Evolutionary conservation across 768 basidiomycete species (phyloP).

Genomic region (Naganishia vaughanmartiniae): DNA sequence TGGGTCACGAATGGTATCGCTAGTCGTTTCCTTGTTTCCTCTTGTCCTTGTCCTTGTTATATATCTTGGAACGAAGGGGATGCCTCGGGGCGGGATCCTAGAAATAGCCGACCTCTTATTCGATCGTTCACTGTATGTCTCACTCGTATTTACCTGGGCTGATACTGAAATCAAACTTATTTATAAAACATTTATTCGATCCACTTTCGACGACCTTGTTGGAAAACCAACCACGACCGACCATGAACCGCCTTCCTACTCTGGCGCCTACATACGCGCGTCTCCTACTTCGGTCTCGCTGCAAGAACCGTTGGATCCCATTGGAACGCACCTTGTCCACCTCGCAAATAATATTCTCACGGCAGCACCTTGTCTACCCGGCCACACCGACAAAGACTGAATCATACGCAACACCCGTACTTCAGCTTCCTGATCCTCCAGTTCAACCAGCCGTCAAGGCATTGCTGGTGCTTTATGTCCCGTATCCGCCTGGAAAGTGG

Average conservation of each 20-base stretch:
- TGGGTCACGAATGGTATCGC: neutral
- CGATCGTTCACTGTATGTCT: neutral
- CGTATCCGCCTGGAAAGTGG: slow-evolving; percentile 40
- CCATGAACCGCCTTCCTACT: neutral
- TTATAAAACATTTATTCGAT: too few relatives aligned
- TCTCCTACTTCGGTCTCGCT: neutral
- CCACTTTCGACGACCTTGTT: neutral
- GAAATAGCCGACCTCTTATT: too few relatives aligned
- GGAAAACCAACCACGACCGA: neutral
- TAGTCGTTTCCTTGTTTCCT: neutral
- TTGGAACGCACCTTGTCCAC: neutral
- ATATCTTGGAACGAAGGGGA: too few relatives aligned
- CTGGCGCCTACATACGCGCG: neutral
- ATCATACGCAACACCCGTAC: slow-evolving; percentile 13
- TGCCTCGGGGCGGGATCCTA: too few relatives aligned
- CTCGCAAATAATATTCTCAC: neutral
- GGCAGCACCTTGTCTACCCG: slow-evolving; percentile 1
- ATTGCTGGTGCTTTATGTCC: slow-evolving; percentile 40
- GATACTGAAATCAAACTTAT: too few relatives aligned
- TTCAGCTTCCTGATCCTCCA: slow-evolving; percentile 6
- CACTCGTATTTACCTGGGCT: neutral
- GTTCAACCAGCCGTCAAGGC: slow-evolving; percentile 27
- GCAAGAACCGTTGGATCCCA: neutral
- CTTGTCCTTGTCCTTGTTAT: too few relatives aligned
- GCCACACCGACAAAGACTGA: slow-evolving; percentile 3